Evolutionary conservation across 129 eudicot species (phyloP), one percentile per base, ranked within the genome.

Genomic region (Artemisia argyi): DNA sequence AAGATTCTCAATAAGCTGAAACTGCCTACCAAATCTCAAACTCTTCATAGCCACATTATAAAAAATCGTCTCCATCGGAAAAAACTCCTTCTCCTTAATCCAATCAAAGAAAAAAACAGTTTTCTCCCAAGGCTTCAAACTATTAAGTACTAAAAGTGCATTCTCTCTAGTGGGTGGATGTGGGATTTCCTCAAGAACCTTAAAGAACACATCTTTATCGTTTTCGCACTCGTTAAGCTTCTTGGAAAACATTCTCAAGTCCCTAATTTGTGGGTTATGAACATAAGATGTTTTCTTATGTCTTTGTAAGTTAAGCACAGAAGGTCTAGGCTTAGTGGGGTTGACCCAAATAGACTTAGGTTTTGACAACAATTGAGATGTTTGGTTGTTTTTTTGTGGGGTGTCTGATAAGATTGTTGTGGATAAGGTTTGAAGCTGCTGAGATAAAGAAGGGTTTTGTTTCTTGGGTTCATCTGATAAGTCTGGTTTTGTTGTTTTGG

Each of bases 331-430:
- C 54, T 68, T 88, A 12, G 85, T 73, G 56, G 94, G 94, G 76
- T 88, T 88, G 72, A 88, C 88, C 94, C 94, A 88, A 49, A 78
- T 76, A 30, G 94, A 85, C 24, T 77, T 88, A 17, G 85, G 88
- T 65, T 78, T 84, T 1, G 75, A 71, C 18, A 80, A 69, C 75
- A 87, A 82, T 62, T 77, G 46, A 7, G 46, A 6, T 0, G 1
- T 52, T 13, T 26, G 83, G 66, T 81, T 60, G 30, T 78, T 26
- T 51, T 65, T 69, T n/a, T 65, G 55, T 50, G 78, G 82, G 61
- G 64, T 30, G 69, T 85, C 85, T 9, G 85, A 76, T 32, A 84
- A 78, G 55, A 69, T 82, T 12, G 89, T 81, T 60, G 89, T 65
- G 69, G 87, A 87, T 63, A 87, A 80, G 72, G 87, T 81, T 80